Percentiles rank a stretch among this genome's conserved stretches.
Evolutionary conservation across 805 yeast species (phyloP).

Genomic region (Cyberlindnera euphorbiae): DNA sequence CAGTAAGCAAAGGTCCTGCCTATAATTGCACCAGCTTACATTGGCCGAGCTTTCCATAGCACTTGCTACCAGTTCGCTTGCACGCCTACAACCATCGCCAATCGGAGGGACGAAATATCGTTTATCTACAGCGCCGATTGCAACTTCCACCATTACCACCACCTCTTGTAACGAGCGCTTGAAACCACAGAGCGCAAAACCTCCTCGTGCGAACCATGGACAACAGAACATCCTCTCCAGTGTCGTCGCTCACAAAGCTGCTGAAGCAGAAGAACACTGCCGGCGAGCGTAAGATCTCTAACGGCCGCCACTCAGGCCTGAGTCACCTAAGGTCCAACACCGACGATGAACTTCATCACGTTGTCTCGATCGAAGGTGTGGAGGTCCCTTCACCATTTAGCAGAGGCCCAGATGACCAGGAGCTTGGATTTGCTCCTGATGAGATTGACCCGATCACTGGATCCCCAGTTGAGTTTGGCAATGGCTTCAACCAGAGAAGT

Average conservation of each 20-base stretch:
- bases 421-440: slow-evolving; percentile 5
- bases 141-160: too few relatives aligned
- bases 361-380: slow-evolving; percentile 28
- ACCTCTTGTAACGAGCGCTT: too few relatives aligned
- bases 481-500: slow-evolving; percentile 20
- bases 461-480: slow-evolving; percentile 10
- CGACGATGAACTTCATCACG: slow-evolving; percentile 19
- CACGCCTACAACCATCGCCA: too few relatives aligned
- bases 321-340: slow-evolving; percentile 7
- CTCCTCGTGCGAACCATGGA: too few relatives aligned
- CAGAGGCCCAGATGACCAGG: slow-evolving; percentile 1
- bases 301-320: slow-evolving; percentile 6
- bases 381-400: slow-evolving; percentile 18
- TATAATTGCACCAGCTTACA: too few relatives aligned
- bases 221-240: slow-evolving; percentile 21
- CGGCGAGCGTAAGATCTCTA: slow-evolving; percentile 6
- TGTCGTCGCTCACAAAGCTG: slow-evolving; percentile 26
- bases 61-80: too few relatives aligned
- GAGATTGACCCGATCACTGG: slow-evolving; percentile 7
- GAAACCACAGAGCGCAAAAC: too few relatives aligned
- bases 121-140: too few relatives aligned
- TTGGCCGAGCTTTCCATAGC: too few relatives aligned
- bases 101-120: too few relatives aligned
- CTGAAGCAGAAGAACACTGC: slow-evolving; percentile 26
- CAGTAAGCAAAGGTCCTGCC: too few relatives aligned